Conservation (phyloP, 176 grass and related monocot genomes). For the Triticum aestivum region IWGSC_CS_RefSeq_v2.1 NC_057812.1:516552574-516553073, state of each 20-base stretch:
- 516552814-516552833: slow-evolving; percentile 35
- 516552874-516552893: background rate
- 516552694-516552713: background rate
- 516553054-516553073: slow-evolving; percentile 38
- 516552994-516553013: slow-evolving; percentile 33
- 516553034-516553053: slow-evolving; percentile 13
- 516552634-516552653: slow-evolving; percentile 15
- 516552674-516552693: slow-evolving; percentile 22
- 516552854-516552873: background rate
- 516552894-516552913: slow-evolving; percentile 19
- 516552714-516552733: background rate
- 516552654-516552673: background rate
- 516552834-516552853: slow-evolving; percentile 33
- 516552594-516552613: slow-evolving; percentile 34
- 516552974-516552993: background rate
- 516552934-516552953: slow-evolving; percentile 27
- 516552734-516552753: slow-evolving; percentile 32
- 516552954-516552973: slow-evolving; percentile 17
- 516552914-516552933: slow-evolving; percentile 17
- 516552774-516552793: background rate
- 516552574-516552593: slow-evolving; percentile 31
- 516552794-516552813: slow-evolving; percentile 18
- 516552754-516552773: background rate
- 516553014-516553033: background rate
- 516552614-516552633: slow-evolving; percentile 14